phyloP scores from a whole-genome alignment of 768 basidiomycete genomes.

The Lactarius trivialis region DNA sequence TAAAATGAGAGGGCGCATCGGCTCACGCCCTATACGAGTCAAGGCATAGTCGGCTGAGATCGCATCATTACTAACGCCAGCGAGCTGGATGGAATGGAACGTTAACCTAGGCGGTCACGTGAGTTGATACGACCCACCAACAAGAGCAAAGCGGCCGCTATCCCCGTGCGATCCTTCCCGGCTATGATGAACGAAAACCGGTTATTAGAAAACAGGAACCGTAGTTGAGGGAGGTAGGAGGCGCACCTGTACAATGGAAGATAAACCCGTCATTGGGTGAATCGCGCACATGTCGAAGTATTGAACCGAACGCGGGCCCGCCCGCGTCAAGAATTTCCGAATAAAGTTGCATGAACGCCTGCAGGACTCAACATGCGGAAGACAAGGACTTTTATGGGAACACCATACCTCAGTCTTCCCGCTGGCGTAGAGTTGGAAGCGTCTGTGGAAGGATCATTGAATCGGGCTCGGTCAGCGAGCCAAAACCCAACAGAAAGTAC shows the following conservation, averaged over 20 bases:
- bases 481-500: slow-evolving; percentile 37
- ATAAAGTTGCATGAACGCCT: slow-evolving; percentile 80
- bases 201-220: background rate
- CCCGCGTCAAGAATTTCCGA: slow-evolving; percentile 75
- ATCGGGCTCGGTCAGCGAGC: background rate
- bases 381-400: background rate
- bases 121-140: slow-evolving; percentile 39
- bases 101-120: background rate
- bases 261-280: slow-evolving; percentile 55
- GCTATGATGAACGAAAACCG: slow-evolving; percentile 33
- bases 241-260: slow-evolving; percentile 70
- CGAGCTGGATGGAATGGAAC: slow-evolving; percentile 44
- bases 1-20: slow-evolving; percentile 65
- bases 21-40: slow-evolving; percentile 74
- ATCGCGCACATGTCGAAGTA: slow-evolving; percentile 70
- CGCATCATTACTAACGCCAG: slow-evolving; percentile 56
- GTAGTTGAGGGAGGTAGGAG: background rate
- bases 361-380: background rate
- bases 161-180: slow-evolving; percentile 78
- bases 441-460: slow-evolving; percentile 32
- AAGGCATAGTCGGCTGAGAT: slow-evolving; percentile 73
- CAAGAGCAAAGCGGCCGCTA: slow-evolving; percentile 65
- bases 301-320: slow-evolving; percentile 57
- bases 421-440: slow-evolving; percentile 69
- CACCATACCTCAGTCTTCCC: slow-evolving; percentile 67